Percentiles rank a stretch among this genome's conserved stretches.
phyloP scores from a whole-genome alignment of 345 rosid species.

The Melaleuca quinquenervia region DNA sequence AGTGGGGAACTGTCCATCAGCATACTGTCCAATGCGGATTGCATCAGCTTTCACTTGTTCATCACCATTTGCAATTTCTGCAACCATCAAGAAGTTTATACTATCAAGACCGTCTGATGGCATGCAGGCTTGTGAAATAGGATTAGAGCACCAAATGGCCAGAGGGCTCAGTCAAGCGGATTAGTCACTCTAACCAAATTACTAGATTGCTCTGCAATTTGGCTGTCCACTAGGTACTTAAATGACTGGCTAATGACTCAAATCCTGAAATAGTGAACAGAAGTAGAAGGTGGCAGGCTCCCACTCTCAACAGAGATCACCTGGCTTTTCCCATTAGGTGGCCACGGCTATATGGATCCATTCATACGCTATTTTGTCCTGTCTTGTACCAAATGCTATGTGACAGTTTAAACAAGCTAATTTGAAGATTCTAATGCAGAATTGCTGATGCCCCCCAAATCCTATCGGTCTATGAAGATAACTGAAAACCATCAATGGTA shows the following conservation, averaged over 20 bases:
- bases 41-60: slow-evolving; percentile 97
- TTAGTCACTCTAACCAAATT: neutral
- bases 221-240: neutral
- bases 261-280: neutral
- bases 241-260: neutral
- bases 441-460: neutral
- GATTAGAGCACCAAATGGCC: neutral
- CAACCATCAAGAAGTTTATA: neutral
- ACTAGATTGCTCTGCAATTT: neutral
- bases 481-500: neutral
- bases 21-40: slow-evolving; percentile 58
- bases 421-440: neutral
- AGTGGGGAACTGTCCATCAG: slow-evolving; percentile 60
- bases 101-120: neutral
- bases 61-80: slow-evolving; percentile 83
- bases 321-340: neutral
- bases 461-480: neutral
- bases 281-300: neutral
- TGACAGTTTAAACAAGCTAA: neutral
- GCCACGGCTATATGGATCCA: neutral
- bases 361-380: neutral
- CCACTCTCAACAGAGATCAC: neutral
- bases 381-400: neutral
- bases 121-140: neutral
- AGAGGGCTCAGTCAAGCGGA: neutral